A percentile compares a stretch with the other conserved stretches of the same genome.
These are phyloP conservation scores for Fusarium stilboides DNA, from an alignment of 2,329 filamentous ascomycete species.

Conservation along the genomic window DNA sequence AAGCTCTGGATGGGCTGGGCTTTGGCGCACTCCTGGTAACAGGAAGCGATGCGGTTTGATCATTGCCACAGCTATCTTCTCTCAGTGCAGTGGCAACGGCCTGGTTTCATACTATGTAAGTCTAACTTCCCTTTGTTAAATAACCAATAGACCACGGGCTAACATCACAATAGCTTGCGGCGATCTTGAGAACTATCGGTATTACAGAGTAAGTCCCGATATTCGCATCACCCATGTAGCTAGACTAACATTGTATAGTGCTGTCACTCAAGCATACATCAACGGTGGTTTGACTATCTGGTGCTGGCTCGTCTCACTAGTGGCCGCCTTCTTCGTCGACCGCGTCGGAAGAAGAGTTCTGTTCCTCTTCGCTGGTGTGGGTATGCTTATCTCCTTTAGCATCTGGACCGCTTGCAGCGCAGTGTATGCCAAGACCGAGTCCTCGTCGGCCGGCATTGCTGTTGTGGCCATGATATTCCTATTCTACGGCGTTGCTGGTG, in stretches of 20 bases:
- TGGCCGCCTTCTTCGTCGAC: constrained; percentile 47
- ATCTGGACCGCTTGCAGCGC: constrained; percentile 47
- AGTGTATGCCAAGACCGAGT: constrained; percentile 46
- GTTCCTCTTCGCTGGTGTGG: constrained; percentile 43
- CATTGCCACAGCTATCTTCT: constrained; percentile 44
- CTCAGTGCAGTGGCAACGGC: constrained; percentile 46
- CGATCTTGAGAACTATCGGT: constrained; percentile 42
- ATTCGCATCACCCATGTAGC: rapidly evolving
- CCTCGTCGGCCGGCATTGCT: constrained; percentile 31
- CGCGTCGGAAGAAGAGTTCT: constrained; percentile 43
- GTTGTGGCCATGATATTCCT: constrained; percentile 49
- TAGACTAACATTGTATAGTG: constrained; percentile 14
- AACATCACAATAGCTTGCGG: constrained; percentile 28
- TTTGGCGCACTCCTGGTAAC: constrained; percentile 43
- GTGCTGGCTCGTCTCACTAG: constrained; percentile 46
- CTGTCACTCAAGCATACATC: constrained; percentile 45
- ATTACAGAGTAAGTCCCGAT: constrained; percentile 40
- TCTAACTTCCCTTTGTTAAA: rapidly evolving
- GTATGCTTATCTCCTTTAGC: constrained; percentile 46
- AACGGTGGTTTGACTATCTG: constrained; percentile 48
- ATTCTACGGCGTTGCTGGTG: constrained; percentile 45
- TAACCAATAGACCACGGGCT: not conserved
- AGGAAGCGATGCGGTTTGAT: constrained; percentile 43
- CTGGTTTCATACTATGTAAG: constrained; percentile 46
- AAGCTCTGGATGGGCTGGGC: constrained; percentile 34